A percentile compares a stretch with the other conserved stretches of the same genome.
Evolutionary conservation across 176 grass and related monocot genomes (phyloP).

Genomic region (Lolium multiflorum): DNA sequence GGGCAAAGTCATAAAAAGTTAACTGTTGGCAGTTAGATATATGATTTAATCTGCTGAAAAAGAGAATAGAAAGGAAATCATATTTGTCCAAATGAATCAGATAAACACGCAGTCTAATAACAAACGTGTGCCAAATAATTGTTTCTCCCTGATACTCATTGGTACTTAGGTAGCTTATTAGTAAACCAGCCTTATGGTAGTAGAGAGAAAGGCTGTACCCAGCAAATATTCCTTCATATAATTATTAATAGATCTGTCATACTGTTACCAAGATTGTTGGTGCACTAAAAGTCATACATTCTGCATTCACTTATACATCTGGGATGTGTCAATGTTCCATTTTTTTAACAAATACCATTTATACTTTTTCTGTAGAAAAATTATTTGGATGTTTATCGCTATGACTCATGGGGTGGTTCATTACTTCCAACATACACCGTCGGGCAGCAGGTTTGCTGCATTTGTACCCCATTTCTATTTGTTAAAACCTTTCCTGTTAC

Average conservation of each 20-base stretch:
- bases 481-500: background rate
- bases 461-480: constrained; percentile 22
- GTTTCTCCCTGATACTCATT: constrained; percentile 15
- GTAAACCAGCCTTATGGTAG: background rate
- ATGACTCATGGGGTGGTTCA: constrained; percentile 93
- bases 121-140: background rate
- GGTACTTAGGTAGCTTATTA: constrained; percentile 18
- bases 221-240: constrained; percentile 1
- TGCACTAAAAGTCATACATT: constrained; percentile 36
- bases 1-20: background rate
- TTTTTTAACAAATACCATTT: constrained; percentile 30
- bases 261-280: background rate
- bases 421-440: constrained; percentile 90
- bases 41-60: constrained; percentile 22
- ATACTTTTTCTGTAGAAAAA: constrained; percentile 75
- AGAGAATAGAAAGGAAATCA: background rate
- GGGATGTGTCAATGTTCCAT: background rate
- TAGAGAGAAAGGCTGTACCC: constrained; percentile 30
- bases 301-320: constrained; percentile 30
- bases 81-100: constrained; percentile 9
- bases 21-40: constrained; percentile 3
- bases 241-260: constrained; percentile 3
- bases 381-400: constrained; percentile 94
- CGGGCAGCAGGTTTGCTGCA: constrained; percentile 76
- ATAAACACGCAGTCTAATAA: background rate